Evolutionary conservation across 345 rosid genomes (phyloP).

Genomic region (Ceriops tagal): DNA sequence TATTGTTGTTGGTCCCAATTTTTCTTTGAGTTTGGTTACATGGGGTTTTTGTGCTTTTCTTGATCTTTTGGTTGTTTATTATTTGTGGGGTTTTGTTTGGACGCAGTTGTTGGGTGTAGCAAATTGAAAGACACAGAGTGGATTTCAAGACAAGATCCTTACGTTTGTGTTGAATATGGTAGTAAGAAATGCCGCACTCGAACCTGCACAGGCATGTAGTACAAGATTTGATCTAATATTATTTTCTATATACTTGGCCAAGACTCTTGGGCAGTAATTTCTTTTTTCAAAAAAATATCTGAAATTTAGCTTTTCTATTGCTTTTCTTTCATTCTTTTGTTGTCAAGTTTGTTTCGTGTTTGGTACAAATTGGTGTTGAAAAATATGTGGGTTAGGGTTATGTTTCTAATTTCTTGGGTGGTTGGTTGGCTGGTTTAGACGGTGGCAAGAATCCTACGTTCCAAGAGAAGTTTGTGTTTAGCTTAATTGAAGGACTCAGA

Average conservation of each 20-base stretch:
- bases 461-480: slow-evolving; percentile 81
- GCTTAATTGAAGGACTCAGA: slow-evolving; percentile 76
- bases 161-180: slow-evolving; percentile 31
- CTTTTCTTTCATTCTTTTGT: not conserved
- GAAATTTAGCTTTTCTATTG: not conserved
- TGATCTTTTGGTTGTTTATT: not conserved
- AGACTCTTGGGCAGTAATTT: too few species aligned
- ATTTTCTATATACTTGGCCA: too few species aligned
- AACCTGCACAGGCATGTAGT: slow-evolving; percentile 24
- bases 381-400: not conserved
- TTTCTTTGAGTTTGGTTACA: not conserved
- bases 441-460: slow-evolving; percentile 81
- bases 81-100: not conserved
- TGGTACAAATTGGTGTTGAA: not conserved
- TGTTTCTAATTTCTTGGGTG: not conserved
- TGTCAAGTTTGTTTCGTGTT: not conserved
- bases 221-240: not conserved
- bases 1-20: not conserved
- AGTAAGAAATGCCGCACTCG: slow-evolving; percentile 28
- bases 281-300: not conserved
- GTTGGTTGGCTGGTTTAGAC: slow-evolving; percentile 33
- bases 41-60: not conserved
- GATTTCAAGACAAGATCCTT: slow-evolving; percentile 36
- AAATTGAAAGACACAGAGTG: slow-evolving; percentile 37
- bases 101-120: slow-evolving; percentile 29